These are phyloP conservation scores for Turritis glabra DNA, from an alignment of 345 rosid genomes.

Conservation along the genomic window DNA sequence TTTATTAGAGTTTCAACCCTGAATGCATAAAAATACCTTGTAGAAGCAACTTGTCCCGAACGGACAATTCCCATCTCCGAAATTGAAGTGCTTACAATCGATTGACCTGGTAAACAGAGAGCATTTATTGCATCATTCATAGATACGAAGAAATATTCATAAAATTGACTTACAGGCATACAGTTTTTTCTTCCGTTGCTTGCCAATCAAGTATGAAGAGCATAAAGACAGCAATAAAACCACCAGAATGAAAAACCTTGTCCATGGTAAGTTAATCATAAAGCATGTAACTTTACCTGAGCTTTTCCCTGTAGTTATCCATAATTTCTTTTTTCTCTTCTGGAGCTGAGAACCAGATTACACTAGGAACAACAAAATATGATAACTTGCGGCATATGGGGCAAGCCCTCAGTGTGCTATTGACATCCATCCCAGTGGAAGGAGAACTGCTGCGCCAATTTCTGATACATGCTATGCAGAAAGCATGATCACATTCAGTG, in stretches of 20 bases:
- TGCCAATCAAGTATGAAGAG: conserved; percentile 6
- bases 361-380: conserved; percentile 94
- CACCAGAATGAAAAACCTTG: neutral
- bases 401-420: conserved; percentile 75
- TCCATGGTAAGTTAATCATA: neutral
- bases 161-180: neutral
- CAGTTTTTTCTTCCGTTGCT: neutral
- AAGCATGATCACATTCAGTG: conserved; percentile 97
- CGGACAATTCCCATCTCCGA: conserved; percentile 90
- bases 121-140: conserved; percentile 11
- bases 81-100: conserved; percentile 90
- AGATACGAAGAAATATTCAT: neutral
- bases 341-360: conserved; percentile 77
- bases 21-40: conserved; percentile 55
- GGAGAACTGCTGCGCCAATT: conserved; percentile 89
- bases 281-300: conserved; percentile 54
- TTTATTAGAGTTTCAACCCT: conserved; percentile 9
- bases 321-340: conserved; percentile 82
- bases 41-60: conserved; percentile 97
- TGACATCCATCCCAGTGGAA: conserved; percentile 85
- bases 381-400: conserved; percentile 95
- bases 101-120: conserved; percentile 56
- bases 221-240: conserved; percentile 2
- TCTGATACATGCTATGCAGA: conserved; percentile 83
- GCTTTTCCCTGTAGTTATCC: conserved; percentile 84